phyloP scores from a whole-genome alignment of 352 stramenopile genomes.

The Globisporangium alternatum region DNA sequence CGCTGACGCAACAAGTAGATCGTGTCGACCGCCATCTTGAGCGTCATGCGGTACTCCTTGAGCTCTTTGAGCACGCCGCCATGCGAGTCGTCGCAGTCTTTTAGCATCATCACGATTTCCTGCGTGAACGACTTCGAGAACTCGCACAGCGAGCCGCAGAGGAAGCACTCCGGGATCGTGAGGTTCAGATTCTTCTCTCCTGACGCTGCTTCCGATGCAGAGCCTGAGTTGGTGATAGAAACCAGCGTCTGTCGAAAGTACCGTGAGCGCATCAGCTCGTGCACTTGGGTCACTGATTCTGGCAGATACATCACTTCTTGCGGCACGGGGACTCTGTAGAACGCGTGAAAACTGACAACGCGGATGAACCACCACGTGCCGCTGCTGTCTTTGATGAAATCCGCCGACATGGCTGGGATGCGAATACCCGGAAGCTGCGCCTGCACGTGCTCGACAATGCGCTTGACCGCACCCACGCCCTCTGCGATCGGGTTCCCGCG shows the following conservation, averaged over 20 bases:
- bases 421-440: constrained; percentile 53
- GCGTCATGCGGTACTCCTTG: constrained; percentile 67
- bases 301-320: constrained; percentile 24
- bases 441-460: constrained; percentile 65
- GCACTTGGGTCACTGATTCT: constrained; percentile 46
- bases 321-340: constrained; percentile 31
- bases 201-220: background rate
- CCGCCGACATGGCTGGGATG: constrained; percentile 50
- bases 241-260: constrained; percentile 28
- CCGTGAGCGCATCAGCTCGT: constrained; percentile 40
- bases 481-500: constrained; percentile 53
- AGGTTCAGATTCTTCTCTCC: constrained; percentile 6
- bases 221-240: background rate
- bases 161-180: constrained; percentile 36
- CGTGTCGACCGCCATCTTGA: constrained; percentile 75
- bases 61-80: constrained; percentile 33
- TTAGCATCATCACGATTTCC: constrained; percentile 40
- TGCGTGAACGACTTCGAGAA: constrained; percentile 33
- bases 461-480: constrained; percentile 38
- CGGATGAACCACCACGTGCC: constrained; percentile 73
- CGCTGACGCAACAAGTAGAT: constrained; percentile 67
- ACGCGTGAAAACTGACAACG: constrained; percentile 51
- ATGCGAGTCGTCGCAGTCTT: constrained; percentile 17
- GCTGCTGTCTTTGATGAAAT: constrained; percentile 67
- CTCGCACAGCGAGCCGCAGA: constrained; percentile 58